Evolutionary conservation across 331 rosid species (phyloP), one percentile per base, ranked within the genome.

Genomic region (Quercus tomentella): DNA sequence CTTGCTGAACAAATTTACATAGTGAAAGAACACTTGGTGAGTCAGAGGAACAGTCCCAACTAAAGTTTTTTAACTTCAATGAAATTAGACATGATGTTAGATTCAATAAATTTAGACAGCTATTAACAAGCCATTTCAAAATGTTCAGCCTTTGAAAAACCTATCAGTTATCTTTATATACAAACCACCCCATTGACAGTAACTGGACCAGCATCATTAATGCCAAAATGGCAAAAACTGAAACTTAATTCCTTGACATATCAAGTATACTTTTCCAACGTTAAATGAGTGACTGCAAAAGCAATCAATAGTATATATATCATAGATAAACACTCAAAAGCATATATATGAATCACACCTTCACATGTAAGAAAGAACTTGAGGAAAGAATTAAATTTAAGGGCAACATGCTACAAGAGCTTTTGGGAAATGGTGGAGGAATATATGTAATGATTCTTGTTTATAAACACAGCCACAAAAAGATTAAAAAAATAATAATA

Each of bases 1-100:
- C 86, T 96, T 96, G 79, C 98, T 93, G 79, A 75, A 71, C 88
- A 86, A 57, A 77, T 77, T 12, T 72, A 58, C 56, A 52, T 37
- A 30, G 70, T 35, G 71, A 22, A 17, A 17, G 23, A 75, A 45
- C 18, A 79, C 16, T 66, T 52, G 54, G 52, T 76, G 33, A 72
- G 56, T 56, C 20, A 20, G 23, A 56, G 33, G 14, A 66, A 7
- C 68, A 62, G 73, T 70, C 55, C 51, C 4, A 45, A 7, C 25
- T 28, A 17, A 35, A 28, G 33, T 30, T 26, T 18, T 28, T 18
- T 28, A 5, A 30, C 57, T 45, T 28, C 12, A 16, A 7, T 23
- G 7, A 67, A 31, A 67, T 67, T 17, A 35, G 52, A 35, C 18
- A 67, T 35, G 26, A 49, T 35, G 10, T 33, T 28, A 67, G 26